Conservation (phyloP, 257 asterid genomes). For the Parsonsia alboflavescens region DNA sequence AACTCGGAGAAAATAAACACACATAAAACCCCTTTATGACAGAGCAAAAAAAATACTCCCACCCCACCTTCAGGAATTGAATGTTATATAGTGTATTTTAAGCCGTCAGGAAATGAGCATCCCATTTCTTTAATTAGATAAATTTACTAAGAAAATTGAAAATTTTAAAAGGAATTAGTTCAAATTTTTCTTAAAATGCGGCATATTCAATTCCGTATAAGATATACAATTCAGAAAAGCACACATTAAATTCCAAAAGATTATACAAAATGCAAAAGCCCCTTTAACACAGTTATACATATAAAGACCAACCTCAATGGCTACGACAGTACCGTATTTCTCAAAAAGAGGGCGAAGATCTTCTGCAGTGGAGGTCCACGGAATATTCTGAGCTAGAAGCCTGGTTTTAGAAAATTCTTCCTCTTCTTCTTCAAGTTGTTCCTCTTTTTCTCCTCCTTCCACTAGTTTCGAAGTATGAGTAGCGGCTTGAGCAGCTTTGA, state of each 20-base stretch:
- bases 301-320: constrained; percentile 54
- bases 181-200: too few relatives aligned
- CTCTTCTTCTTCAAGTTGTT: constrained; percentile 20
- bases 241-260: neutral
- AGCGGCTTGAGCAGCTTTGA: constrained; percentile 31
- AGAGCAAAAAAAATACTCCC: too few relatives aligned
- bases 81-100: too few relatives aligned
- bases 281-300: neutral
- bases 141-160: too few relatives aligned
- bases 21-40: neutral
- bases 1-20: neutral
- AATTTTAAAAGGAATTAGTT: too few relatives aligned
- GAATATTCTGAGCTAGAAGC: constrained; percentile 74
- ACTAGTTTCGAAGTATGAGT: constrained; percentile 17
- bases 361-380: constrained; percentile 63
- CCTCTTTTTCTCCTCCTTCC: constrained; percentile 15
- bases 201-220: too few relatives aligned
- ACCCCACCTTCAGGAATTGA: too few relatives aligned
- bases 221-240: too few relatives aligned
- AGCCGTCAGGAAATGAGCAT: too few relatives aligned
- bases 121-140: too few relatives aligned
- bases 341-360: constrained; percentile 72
- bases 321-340: constrained; percentile 60
- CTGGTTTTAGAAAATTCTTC: constrained; percentile 42
- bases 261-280: neutral